phyloP scores from a whole-genome alignment of 164 flowering plant species.

The Dillenia turbinata region DNA sequence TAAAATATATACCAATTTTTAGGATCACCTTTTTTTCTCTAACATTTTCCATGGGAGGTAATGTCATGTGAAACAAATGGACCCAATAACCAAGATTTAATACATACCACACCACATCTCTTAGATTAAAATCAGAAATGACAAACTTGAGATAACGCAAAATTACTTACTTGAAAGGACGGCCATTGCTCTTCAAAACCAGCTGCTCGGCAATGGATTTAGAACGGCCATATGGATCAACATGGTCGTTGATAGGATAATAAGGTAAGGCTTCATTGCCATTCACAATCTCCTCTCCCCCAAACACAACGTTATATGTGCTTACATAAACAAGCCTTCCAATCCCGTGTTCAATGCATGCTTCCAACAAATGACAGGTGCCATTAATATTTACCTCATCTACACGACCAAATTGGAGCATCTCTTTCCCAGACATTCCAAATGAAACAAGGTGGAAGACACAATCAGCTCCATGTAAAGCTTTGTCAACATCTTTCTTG shows the following conservation, averaged over 20 bases:
- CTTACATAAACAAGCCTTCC: conserved; percentile 81
- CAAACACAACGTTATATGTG: conserved; percentile 89
- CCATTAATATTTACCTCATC: conserved; percentile 83
- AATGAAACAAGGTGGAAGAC: conserved; percentile 94
- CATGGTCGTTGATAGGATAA: conserved; percentile 70
- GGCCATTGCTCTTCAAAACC: conserved; percentile 80
- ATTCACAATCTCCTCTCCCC: conserved; percentile 75
- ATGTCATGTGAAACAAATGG: no score
- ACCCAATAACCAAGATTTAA: no score
- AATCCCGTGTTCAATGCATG: conserved; percentile 64
- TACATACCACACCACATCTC: no score
- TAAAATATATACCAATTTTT: no score
- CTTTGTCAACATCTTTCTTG: conserved; percentile 70
- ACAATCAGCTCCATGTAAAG: conserved; percentile 70
- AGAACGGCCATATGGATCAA: conserved; percentile 77
- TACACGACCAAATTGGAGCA: conserved; percentile 80
- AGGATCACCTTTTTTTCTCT: no score
- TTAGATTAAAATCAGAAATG: no score
- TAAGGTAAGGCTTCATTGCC: conserved; percentile 81
- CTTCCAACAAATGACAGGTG: conserved; percentile 71
- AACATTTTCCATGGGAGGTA: no score
- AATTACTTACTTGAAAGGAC: conserved; percentile 65
- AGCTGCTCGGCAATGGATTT: conserved; percentile 90
- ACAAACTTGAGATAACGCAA: background rate
- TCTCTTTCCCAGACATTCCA: conserved; percentile 98